phyloP scores from a whole-genome alignment of 441 rosid species.

The Populus trichocarpa region DNA sequence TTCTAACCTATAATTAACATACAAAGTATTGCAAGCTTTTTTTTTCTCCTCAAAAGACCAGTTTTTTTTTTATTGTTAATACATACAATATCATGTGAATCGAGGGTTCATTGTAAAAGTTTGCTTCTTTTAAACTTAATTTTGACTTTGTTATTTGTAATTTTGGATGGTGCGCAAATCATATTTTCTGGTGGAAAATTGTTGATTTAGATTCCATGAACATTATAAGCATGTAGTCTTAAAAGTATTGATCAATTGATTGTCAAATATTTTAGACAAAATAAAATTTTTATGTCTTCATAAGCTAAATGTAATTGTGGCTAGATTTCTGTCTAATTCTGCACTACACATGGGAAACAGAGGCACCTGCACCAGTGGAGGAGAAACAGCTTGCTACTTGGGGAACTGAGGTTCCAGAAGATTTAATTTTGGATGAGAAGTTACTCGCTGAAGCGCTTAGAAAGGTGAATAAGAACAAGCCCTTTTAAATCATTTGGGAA shows the following conservation, averaged over 20 bases:
- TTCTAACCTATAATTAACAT: background rate
- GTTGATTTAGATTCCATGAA: background rate
- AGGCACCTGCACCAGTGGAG: constrained; percentile 39
- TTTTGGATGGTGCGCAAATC: background rate
- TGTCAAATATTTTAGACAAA: background rate
- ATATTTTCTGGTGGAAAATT: background rate
- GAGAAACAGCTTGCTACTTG: constrained; percentile 68
- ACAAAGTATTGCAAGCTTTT: background rate
- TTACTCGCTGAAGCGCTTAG: constrained; percentile 66
- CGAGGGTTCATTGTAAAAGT: background rate
- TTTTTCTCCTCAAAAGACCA: background rate
- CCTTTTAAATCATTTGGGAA: background rate
- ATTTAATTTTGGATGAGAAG: constrained; percentile 62
- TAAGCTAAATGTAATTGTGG: background rate
- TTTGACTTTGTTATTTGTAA: background rate
- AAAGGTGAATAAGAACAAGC: constrained; percentile 44
- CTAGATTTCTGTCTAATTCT: background rate
- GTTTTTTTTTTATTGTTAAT: background rate
- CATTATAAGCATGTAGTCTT: background rate
- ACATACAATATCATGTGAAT: background rate
- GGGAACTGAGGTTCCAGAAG: constrained; percentile 78
- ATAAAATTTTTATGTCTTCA: background rate
- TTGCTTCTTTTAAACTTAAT: background rate
- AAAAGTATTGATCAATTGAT: background rate
- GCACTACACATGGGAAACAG: constrained; percentile 23